Conservation (phyloP, 2,329 filamentous ascomycete genomes). For the Penicillium sp. region DNA sequence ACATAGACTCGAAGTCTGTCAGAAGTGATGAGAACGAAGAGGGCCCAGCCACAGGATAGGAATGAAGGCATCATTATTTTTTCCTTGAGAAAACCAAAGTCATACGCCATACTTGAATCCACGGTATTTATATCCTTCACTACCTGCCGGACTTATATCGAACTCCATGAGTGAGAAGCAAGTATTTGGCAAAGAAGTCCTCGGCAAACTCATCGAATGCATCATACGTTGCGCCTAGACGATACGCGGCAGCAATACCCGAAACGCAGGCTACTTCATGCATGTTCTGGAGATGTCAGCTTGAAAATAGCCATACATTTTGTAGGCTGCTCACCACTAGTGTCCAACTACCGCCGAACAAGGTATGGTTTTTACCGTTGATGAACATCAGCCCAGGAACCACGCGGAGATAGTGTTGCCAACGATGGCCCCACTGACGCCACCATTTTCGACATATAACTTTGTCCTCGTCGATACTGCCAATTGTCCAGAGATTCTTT, state of each 20-base stretch:
- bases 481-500: constrained; percentile 55
- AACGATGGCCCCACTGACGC: constrained; percentile 60
- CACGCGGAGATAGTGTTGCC: constrained; percentile 58
- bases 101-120: background rate
- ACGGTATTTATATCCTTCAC: background rate
- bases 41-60: background rate
- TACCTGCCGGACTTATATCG: constrained; percentile 21
- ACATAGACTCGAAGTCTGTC: constrained; percentile 1
- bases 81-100: background rate
- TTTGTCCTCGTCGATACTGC: constrained; percentile 54
- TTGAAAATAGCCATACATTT: background rate
- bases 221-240: constrained; percentile 60
- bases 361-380: constrained; percentile 60
- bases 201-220: constrained; percentile 30
- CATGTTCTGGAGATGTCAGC: constrained; percentile 36
- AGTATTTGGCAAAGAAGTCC: constrained; percentile 30
- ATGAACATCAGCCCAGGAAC: constrained; percentile 71
- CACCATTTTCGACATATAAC: constrained; percentile 60
- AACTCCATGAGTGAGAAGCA: constrained; percentile 28
- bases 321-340: constrained; percentile 52
- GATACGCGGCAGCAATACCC: constrained; percentile 67
- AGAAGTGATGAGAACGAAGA: constrained; percentile 15
- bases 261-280: constrained; percentile 68
- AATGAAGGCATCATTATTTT: background rate
- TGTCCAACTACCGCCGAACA: constrained; percentile 65